Conservation (phyloP, 352 stramenopile species). For the Pythium aristosporum region DNA sequence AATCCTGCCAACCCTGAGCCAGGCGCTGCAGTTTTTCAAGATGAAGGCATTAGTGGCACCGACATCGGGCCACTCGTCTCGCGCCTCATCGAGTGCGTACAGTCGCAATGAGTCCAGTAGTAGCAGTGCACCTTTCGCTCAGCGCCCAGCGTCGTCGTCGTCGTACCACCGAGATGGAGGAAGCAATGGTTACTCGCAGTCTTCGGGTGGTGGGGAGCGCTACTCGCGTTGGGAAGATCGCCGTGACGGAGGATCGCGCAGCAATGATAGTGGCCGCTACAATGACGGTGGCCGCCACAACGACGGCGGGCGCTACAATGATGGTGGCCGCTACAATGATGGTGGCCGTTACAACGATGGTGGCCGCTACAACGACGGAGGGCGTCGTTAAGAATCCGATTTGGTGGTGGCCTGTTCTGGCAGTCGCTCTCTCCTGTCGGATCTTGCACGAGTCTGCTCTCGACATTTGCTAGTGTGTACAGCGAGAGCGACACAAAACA, state of each 20-base stretch:
- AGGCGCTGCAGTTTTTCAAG: constrained; percentile 89
- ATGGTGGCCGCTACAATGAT: constrained; percentile 21
- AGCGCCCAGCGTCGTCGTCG: constrained; percentile 37
- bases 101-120: constrained; percentile 37
- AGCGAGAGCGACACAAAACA: background rate
- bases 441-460: background rate
- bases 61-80: constrained; percentile 33
- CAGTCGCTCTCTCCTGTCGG: background rate
- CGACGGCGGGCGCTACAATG: constrained; percentile 22
- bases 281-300: constrained; percentile 23
- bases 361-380: constrained; percentile 15
- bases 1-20: constrained; percentile 71
- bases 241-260: constrained; percentile 33
- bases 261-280: constrained; percentile 24
- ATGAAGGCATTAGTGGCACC: constrained; percentile 81
- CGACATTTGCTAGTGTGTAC: background rate
- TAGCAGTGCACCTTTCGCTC: constrained; percentile 56
- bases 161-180: constrained; percentile 31
- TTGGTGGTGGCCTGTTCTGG: background rate
- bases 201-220: constrained; percentile 39
- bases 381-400: background rate
- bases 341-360: constrained; percentile 16
- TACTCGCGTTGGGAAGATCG: constrained; percentile 74
- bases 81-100: constrained; percentile 38
- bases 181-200: constrained; percentile 24